These are phyloP conservation scores for Phaeodactylum tricornutum DNA, from an alignment of 108 stramenopile species.

Conservation along the genomic window DNA sequence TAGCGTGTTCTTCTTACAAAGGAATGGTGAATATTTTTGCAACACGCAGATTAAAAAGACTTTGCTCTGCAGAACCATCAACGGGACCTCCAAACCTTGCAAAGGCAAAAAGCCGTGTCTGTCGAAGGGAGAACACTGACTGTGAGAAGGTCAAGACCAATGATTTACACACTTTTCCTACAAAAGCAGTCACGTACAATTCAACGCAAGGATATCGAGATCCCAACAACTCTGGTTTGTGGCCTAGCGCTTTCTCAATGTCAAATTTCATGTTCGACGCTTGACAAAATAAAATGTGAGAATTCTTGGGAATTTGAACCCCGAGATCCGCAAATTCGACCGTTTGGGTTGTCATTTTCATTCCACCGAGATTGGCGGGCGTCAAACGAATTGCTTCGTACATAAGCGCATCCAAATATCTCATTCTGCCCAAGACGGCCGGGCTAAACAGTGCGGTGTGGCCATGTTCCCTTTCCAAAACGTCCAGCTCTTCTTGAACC, in stretches of 20 bases:
- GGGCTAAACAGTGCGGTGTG: constrained; percentile 12
- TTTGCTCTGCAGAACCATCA: constrained; percentile 24
- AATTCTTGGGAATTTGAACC: constrained; percentile 20
- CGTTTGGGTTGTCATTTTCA: constrained; percentile 13
- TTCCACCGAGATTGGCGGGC: constrained; percentile 16
- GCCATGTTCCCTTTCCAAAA: constrained; percentile 4
- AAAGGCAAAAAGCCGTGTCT: constrained; percentile 15
- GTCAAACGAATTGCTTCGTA: constrained; percentile 21
- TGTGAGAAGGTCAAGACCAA: too few relatives aligned
- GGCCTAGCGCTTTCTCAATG: not conserved
- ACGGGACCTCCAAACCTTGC: constrained; percentile 18
- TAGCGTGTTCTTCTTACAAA: constrained; percentile 4
- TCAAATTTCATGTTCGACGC: constrained; percentile 5
- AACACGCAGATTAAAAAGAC: constrained; percentile 15
- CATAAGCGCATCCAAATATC: constrained; percentile 18
- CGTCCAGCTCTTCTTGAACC: constrained; percentile 22
- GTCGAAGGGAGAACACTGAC: not conserved
- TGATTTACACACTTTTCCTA: too few relatives aligned
- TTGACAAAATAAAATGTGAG: constrained; percentile 17
- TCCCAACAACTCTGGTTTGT: constrained; percentile 16
- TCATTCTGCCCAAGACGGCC: constrained; percentile 14
- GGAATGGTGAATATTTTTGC: constrained; percentile 9
- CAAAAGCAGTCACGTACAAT: constrained; percentile 5
- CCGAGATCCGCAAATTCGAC: constrained; percentile 15
- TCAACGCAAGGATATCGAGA: constrained; percentile 13